Evolutionary conservation across 805 yeast genomes (phyloP), one percentile per base, ranked within the genome.

Genomic region (Saccharomycopsis babjevae): DNA sequence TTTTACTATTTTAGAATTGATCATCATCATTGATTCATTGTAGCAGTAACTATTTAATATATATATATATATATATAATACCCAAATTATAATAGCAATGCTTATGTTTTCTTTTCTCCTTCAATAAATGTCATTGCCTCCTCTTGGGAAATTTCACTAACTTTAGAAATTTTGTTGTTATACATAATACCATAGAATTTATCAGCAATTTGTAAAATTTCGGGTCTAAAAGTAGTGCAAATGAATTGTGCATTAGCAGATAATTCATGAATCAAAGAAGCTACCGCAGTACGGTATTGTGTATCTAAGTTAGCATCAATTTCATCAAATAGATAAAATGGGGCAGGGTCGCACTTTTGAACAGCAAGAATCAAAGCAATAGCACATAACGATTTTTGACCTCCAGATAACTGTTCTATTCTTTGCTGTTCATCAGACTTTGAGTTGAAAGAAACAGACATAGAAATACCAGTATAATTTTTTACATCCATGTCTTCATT

Each of bases 361-460:
- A 93, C 89, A 3, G 99, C 97, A 61, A 94, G 78, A 66, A 94
- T 92, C 57, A 94, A 79, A 0, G 98, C 92, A 66, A 94, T 84
- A 0, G 99, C 98, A 76, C 98, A 92, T n/a, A 94, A 76, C 0
- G 97, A 88, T 71, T 93, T 93, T 69, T 94, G 99, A 11, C 99
- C 99, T 50, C 99, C 99, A 0, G 97, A 89, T 18, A 94, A 77
- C 70, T 92, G 97, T 70, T 90, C 96, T 61, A 93, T 86, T 64
- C 88, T 79, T 63, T 86, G 88, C 70, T 89, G 97, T 66, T 91
- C 97, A 69, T 92, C 88, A 32, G 80, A 78, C 68, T 85, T 85
- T 10, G 96, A 86, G 70, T 90, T 93, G 77, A 93, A 93, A 0
- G 97, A 89, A 2, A 92, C 97, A 10, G 86, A 78, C 59, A 94